Percentiles rank a stretch among this genome's conserved stretches.
Conservation (phyloP, 768 basidiomycete genomes). For the Kwoniella heveanensis region DNA sequence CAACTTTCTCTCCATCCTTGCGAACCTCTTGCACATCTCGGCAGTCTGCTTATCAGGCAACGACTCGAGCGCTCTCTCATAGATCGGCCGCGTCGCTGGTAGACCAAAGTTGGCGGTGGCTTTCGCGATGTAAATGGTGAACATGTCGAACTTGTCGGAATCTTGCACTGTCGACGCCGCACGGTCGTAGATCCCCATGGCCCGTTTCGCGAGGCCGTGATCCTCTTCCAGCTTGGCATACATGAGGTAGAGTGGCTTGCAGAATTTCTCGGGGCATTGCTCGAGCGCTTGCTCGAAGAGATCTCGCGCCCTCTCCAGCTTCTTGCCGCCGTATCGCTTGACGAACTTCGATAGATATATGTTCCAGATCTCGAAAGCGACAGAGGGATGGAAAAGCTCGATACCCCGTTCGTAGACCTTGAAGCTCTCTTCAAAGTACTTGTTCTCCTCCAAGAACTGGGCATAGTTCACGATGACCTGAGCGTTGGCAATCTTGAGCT, state of each 20-base stretch:
- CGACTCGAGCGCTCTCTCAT: conserved; percentile 89
- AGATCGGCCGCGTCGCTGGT: conserved; percentile 93
- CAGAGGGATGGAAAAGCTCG: conserved; percentile 94
- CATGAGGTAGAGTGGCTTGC: conserved; percentile 92
- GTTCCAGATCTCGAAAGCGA: conserved; percentile 99
- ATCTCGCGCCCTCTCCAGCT: conserved; percentile 93
- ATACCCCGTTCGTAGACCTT: conserved; percentile 98
- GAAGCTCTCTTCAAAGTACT: conserved; percentile 98
- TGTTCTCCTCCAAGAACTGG: conserved; percentile 93
- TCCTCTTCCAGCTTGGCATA: conserved; percentile 97
- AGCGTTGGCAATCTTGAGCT: conserved; percentile 94
- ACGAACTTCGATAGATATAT: conserved; percentile 96
- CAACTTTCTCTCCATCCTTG: conserved; percentile 90
- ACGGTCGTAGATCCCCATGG: conserved; percentile 93
- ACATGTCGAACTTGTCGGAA: conserved; percentile 98
- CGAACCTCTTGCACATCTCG: conserved; percentile 96
- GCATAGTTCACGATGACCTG: conserved; percentile 98
- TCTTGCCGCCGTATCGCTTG: conserved; percentile 91
- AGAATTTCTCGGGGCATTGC: conserved; percentile 91
- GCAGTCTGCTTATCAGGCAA: conserved; percentile 93
- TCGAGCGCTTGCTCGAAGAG: conserved; percentile 97
- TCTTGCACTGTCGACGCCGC: conserved; percentile 83
- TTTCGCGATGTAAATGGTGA: conserved; percentile 94
- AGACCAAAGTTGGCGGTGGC: conserved; percentile 93
- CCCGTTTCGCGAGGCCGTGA: conserved; percentile 87